Conservation (phyloP, 2,329 filamentous ascomycete genomes). For the Neonectria hederae region DNA sequence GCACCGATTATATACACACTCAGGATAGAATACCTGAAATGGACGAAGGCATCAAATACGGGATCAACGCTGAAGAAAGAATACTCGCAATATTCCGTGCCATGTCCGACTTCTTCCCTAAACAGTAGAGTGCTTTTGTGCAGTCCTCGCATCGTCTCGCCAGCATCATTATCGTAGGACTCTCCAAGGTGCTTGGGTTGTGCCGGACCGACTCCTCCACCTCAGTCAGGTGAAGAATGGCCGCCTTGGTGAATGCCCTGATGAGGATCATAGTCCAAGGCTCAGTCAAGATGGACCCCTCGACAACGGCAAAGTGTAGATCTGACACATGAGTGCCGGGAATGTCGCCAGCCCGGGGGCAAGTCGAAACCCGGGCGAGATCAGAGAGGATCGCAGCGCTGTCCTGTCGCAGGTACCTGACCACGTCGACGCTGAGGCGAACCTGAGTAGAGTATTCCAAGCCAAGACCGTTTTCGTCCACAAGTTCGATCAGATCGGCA, state of each 20-base stretch:
- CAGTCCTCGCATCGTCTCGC: conserved; percentile 56
- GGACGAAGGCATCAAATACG: conserved; percentile 37
- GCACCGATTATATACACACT: conserved; percentile 28
- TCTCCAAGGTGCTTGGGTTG: conserved; percentile 38
- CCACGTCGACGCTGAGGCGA: conserved; percentile 46
- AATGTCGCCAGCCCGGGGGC: conserved; percentile 41
- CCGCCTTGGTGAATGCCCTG: conserved; percentile 61
- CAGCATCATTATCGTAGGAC: conserved; percentile 38
- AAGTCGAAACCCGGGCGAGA: conserved; percentile 57
- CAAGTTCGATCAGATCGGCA: conserved; percentile 61
- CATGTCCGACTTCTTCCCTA: conserved; percentile 66
- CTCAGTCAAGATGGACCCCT: conserved; percentile 66
- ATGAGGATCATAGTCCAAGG: conserved; percentile 68
- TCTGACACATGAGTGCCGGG: conserved; percentile 44
- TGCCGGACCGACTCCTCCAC: conserved; percentile 41
- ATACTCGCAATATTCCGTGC: conserved; percentile 42
- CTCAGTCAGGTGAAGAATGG: conserved; percentile 49
- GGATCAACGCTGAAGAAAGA: conserved; percentile 37
- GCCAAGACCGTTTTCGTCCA: conserved; percentile 53
- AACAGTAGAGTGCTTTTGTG: conserved; percentile 62
- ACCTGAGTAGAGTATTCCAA: conserved; percentile 37
- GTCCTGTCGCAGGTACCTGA: conserved; percentile 51
- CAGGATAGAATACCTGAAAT: conserved; percentile 30
- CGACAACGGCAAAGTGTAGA: conserved; percentile 63
- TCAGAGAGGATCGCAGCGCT: conserved; percentile 59